These are phyloP conservation scores for Pulicaria dysenterica DNA, from an alignment of 129 eudicot genomes.

Conservation along the genomic window DNA sequence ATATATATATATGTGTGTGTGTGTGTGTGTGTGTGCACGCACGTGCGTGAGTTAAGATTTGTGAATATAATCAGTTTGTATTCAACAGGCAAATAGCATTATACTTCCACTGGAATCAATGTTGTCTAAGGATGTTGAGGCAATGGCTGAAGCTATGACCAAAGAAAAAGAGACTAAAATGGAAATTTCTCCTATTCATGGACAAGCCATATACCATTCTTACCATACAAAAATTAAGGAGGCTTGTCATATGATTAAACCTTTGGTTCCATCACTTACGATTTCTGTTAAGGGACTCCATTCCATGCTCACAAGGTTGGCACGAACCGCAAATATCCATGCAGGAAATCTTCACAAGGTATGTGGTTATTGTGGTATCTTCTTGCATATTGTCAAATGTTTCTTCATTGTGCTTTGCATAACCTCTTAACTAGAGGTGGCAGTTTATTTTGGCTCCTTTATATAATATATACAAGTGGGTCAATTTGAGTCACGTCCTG, in stretches of 20 bases:
- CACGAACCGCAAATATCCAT: constrained; percentile 86
- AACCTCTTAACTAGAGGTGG: background rate
- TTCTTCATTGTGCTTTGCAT: constrained; percentile 4
- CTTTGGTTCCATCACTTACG: constrained; percentile 73
- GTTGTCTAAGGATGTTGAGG: constrained; percentile 81
- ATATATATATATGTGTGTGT: background rate
- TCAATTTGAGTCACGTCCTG: background rate
- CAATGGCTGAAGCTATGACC: constrained; percentile 94
- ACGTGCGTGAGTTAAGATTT: background rate
- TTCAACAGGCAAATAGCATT: constrained; percentile 67
- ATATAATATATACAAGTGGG: background rate
- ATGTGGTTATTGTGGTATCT: constrained; percentile 17
- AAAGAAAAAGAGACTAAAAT: constrained; percentile 72
- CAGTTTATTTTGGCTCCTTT: background rate
- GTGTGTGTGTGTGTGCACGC: too few relatives aligned
- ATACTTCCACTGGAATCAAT: constrained; percentile 89
- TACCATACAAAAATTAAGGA: constrained; percentile 62
- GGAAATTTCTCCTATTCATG: constrained; percentile 94
- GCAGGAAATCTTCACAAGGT: constrained; percentile 99
- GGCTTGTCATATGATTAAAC: constrained; percentile 66
- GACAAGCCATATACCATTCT: constrained; percentile 95
- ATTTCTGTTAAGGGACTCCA: constrained; percentile 81
- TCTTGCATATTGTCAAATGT: constrained; percentile 12
- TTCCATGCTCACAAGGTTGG: constrained; percentile 74
- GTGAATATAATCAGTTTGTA: constrained; percentile 9